phyloP scores from a whole-genome alignment of 208 protist species.

The Endotrypanum monterogeii region DNA sequence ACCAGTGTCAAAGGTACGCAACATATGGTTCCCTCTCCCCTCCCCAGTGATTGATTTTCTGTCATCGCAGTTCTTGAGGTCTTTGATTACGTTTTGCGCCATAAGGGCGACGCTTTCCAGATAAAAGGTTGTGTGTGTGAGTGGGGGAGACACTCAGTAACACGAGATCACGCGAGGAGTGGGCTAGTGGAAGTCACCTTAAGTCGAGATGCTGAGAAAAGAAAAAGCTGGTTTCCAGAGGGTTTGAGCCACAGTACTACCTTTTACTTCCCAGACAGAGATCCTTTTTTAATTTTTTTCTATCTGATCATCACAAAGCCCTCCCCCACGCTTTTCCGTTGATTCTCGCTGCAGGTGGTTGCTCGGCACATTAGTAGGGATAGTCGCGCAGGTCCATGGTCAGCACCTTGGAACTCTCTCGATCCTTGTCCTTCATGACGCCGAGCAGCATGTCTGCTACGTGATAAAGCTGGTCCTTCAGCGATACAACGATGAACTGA shows the following conservation, averaged over 20 bases:
- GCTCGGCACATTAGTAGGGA: constrained; percentile 45
- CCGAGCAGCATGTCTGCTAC: constrained; percentile 96
- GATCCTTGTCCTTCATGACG: constrained; percentile 93
- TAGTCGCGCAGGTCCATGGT: constrained; percentile 91
- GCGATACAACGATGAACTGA: constrained; percentile 98
- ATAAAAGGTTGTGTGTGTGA: not conserved
- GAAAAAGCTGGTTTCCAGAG: not conserved
- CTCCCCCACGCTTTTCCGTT: not conserved
- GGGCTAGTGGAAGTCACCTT: not conserved
- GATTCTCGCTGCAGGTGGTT: too few species aligned
- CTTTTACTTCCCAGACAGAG: not conserved
- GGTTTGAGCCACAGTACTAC: not conserved
- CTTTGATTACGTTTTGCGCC: not conserved
- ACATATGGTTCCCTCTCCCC: not conserved
- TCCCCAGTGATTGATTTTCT: not conserved
- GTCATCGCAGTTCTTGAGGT: not conserved
- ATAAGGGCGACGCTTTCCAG: not conserved
- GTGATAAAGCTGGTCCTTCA: constrained; percentile 98
- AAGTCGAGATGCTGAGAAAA: not conserved
- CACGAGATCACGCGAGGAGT: not conserved
- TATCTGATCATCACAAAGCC: not conserved
- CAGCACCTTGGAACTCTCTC: constrained; percentile 78
- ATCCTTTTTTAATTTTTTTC: not conserved
- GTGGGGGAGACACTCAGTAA: not conserved
- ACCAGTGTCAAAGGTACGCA: not conserved